Evolutionary conservation across 495 filamentous ascomycete genomes (phyloP).

Genomic region (Daldinia vernicosa): DNA sequence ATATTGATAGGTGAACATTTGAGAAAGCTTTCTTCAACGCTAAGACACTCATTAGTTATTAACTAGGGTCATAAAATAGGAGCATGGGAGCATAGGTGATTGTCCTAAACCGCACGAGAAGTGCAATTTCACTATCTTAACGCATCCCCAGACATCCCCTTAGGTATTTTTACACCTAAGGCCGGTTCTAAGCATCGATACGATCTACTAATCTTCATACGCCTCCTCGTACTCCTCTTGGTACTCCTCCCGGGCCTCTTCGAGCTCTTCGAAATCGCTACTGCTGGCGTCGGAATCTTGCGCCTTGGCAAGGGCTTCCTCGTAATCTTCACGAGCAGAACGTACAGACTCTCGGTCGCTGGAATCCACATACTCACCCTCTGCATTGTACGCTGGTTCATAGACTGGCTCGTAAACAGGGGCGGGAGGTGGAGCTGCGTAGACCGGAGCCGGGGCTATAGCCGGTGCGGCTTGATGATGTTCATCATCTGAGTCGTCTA

Average conservation of each 20-base stretch:
- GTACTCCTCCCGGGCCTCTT: slow-evolving; percentile 57
- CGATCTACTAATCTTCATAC: slow-evolving; percentile 52
- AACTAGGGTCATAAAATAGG: not conserved
- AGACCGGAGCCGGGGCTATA: slow-evolving; percentile 31
- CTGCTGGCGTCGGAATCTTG: slow-evolving; percentile 51
- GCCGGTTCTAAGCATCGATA: not conserved
- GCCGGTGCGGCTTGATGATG: slow-evolving; percentile 16
- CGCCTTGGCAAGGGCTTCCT: slow-evolving; percentile 51
- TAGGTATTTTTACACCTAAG: not conserved
- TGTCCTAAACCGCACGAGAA: not conserved
- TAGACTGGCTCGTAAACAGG: slow-evolving; percentile 23
- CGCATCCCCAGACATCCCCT: not conserved
- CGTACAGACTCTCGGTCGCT: slow-evolving; percentile 53
- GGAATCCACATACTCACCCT: slow-evolving; percentile 51
- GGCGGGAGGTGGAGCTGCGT: slow-evolving; percentile 37
- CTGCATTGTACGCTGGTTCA: slow-evolving; percentile 46
- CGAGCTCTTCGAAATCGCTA: slow-evolving; percentile 54
- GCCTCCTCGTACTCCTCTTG: slow-evolving; percentile 59
- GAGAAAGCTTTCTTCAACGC: not conserved
- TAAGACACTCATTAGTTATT: not conserved
- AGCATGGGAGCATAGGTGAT: not conserved
- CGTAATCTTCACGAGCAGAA: slow-evolving; percentile 50
- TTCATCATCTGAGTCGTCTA: slow-evolving; percentile 46
- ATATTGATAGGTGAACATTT: not conserved
- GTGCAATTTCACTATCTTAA: not conserved